These are phyloP conservation scores for Arthrobotrys sphaeroides DNA, from an alignment of 2,329 filamentous ascomycete species.

Conservation along the genomic window DNA sequence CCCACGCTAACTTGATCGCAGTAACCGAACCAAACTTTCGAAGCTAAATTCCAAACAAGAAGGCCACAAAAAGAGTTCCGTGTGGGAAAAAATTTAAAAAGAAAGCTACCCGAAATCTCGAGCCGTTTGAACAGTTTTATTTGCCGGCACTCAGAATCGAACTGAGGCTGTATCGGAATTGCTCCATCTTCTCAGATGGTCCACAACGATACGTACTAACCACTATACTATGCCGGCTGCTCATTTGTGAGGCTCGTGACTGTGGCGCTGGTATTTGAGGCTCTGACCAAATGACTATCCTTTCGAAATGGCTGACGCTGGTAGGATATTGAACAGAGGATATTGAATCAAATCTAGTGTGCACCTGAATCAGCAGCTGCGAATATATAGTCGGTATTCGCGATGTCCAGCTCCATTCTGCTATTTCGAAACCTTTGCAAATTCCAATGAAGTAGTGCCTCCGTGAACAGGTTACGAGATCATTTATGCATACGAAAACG, in stretches of 20 bases:
- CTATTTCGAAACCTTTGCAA: no score
- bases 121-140: neutral
- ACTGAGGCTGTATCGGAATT: constrained; percentile 30
- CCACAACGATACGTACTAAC: constrained; percentile 50
- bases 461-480: no score
- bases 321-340: no score
- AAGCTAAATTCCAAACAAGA: neutral
- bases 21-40: neutral
- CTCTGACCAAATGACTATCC: neutral
- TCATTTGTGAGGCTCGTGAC: neutral
- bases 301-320: no score
- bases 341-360: no score
- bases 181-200: neutral
- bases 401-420: no score
- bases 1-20: neutral
- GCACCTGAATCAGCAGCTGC: no score
- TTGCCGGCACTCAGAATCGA: constrained; percentile 47
- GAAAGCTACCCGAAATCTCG: neutral
- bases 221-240: constrained; percentile 47
- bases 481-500: no score
- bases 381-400: no score
- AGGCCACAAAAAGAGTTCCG: neutral
- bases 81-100: neutral
- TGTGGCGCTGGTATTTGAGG: constrained; percentile 3
- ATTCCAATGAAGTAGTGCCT: no score